Evolutionary conservation across 2,329 filamentous ascomycete species (phyloP), one percentile per base, ranked within the genome.

Genomic region (Penicillium sp.): DNA sequence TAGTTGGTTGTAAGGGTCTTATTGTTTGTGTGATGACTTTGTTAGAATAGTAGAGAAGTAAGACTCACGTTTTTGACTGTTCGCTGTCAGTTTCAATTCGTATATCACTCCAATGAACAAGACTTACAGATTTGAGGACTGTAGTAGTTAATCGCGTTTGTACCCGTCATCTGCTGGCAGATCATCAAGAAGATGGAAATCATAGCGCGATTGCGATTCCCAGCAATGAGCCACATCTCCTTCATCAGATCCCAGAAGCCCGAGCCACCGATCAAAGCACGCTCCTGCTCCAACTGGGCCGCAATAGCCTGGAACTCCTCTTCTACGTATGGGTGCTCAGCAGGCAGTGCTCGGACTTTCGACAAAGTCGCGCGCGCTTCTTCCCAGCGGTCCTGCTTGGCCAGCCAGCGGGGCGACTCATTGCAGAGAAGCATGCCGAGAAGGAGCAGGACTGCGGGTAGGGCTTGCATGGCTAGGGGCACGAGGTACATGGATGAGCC

Each of bases 381-480:
- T 60, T 90, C 88, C 87, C 87, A 90, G 63, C 87, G 82, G 66
- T 90, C 87, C 67, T 86, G 82, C 65, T 86, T 85, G 25, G 88
- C 88, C 25, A 88, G 82, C 84, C 85, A 90, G 64, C 88, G 83
- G 14, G 88, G 88, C 6, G 86, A 88, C 67, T 90, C 87, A 67
- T 85, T 83, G 69, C 86, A 88, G 53, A 88, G 72, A 1, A 84
- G 69, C 81, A 91, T 89, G 64, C 86, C 85, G 15, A 78, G 35
- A 34, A 88, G 77, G 14, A 91, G 79, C 25, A 88, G 74, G 5
- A 86, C 64, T 1, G 88, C 87, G 0, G 88, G 88, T 3, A 90
- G 76, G 54, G 81, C 82, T 72, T 91, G 89, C 60, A 90, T 80
- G 10, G 84, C 82, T 3, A 91, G 78, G 0, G 89, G 88, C 0